These are phyloP conservation scores for Rhazya stricta DNA, from an alignment of 257 asterid genomes.

Conservation along the genomic window DNA sequence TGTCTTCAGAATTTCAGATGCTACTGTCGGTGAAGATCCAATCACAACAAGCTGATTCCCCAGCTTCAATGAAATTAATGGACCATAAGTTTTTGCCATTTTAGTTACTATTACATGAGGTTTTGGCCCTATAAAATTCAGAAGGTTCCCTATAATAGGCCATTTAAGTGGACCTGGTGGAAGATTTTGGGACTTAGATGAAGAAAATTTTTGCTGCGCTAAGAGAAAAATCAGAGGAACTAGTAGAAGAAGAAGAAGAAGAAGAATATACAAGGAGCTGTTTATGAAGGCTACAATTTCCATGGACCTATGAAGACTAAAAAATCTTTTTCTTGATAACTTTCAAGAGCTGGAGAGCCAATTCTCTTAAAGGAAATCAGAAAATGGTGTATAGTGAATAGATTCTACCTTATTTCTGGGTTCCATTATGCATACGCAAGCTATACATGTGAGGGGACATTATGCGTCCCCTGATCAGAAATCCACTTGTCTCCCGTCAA, in stretches of 20 bases:
- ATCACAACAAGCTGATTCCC: slow-evolving; percentile 33
- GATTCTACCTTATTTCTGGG: too few relatives aligned
- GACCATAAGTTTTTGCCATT: slow-evolving; percentile 32
- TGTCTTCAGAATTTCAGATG: slow-evolving; percentile 33
- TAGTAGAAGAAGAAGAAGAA: slow-evolving; percentile 10
- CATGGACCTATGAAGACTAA: too few relatives aligned
- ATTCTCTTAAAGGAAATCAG: not conserved
- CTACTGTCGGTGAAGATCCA: slow-evolving; percentile 33
- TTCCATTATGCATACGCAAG: too few relatives aligned
- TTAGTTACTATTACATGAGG: slow-evolving; percentile 36
- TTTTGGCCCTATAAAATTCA: slow-evolving; percentile 23
- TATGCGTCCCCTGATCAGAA: too few relatives aligned
- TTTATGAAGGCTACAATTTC: not conserved
- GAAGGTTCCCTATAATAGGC: slow-evolving; percentile 42
- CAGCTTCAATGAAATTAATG: slow-evolving; percentile 29
- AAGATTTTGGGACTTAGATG: slow-evolving; percentile 19
- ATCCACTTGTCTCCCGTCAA: too few relatives aligned
- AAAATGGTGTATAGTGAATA: too few relatives aligned
- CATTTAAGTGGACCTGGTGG: slow-evolving; percentile 47
- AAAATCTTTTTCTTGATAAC: too few relatives aligned
- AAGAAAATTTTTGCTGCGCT: not conserved
- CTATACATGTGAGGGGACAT: too few relatives aligned
- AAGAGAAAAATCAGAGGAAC: slow-evolving; percentile 9
- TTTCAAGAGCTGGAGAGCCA: too few relatives aligned
- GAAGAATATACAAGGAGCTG: slow-evolving; percentile 3